Evolutionary conservation across 331 rosid species (phyloP).

Genomic region (Malus hybrid): DNA sequence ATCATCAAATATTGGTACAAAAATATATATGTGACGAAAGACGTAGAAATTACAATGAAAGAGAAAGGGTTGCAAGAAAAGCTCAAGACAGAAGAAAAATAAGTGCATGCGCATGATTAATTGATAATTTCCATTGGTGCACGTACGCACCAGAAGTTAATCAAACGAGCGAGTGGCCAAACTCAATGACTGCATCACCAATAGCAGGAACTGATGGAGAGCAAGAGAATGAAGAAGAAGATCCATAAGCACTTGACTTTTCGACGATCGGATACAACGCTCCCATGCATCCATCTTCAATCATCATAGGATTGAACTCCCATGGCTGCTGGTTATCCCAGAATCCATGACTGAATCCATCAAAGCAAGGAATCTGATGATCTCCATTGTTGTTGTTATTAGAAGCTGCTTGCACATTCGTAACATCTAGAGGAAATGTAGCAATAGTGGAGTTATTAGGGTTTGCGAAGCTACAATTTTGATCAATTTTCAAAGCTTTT

Average conservation of each 20-base stretch:
- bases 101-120: conserved; percentile 23
- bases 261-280: conserved; percentile 37
- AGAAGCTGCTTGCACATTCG: background rate
- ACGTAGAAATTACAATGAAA: conserved; percentile 16
- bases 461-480: conserved; percentile 8
- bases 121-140: background rate
- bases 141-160: background rate
- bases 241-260: conserved; percentile 15
- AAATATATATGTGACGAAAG: background rate
- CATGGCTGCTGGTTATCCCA: conserved; percentile 34
- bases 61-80: conserved; percentile 6
- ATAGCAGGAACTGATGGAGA: conserved; percentile 19
- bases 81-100: conserved; percentile 23
- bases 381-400: conserved; percentile 17
- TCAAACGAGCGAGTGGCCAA: conserved; percentile 61
- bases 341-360: conserved; percentile 46
- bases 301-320: conserved; percentile 35
- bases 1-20: background rate
- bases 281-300: conserved; percentile 50
- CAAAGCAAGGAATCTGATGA: conserved; percentile 27
- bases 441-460: background rate
- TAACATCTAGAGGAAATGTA: conserved; percentile 4
- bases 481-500: conserved; percentile 20
- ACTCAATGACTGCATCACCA: conserved; percentile 55
- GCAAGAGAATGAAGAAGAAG: conserved; percentile 42